phyloP scores from a whole-genome alignment of 768 basidiomycete genomes.

The Boletus rufocinnamomeus region DNA sequence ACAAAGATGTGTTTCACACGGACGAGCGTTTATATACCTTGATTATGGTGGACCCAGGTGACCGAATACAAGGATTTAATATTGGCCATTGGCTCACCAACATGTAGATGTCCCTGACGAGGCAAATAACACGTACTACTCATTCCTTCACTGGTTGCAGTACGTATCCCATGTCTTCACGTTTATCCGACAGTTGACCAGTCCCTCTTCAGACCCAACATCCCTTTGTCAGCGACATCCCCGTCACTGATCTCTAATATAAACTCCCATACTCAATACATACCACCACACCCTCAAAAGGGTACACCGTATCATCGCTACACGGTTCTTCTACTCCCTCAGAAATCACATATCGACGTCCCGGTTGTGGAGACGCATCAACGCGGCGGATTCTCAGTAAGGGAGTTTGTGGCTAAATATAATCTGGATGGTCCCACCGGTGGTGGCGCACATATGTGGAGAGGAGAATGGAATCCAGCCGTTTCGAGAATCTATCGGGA shows the following conservation, averaged over 20 bases:
- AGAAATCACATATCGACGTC: constrained; percentile 50
- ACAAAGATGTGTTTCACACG: constrained; percentile 77
- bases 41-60: constrained; percentile 86
- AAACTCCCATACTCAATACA: constrained; percentile 68
- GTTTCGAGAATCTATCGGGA: constrained; percentile 68
- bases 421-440: constrained; percentile 54
- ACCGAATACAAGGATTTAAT: constrained; percentile 30
- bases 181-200: not conserved
- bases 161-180: constrained; percentile 37
- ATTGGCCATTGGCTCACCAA: constrained; percentile 10
- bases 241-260: constrained; percentile 41
- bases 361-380: constrained; percentile 47
- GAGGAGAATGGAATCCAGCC: constrained; percentile 69
- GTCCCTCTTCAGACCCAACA: constrained; percentile 62
- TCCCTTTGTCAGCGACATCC: constrained; percentile 68
- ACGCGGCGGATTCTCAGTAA: constrained; percentile 65
- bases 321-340: constrained; percentile 71
- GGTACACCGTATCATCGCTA: constrained; percentile 94
- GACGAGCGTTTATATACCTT: constrained; percentile 85
- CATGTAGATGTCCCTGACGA: constrained; percentile 81
- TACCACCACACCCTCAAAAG: constrained; percentile 90
- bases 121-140: constrained; percentile 59
- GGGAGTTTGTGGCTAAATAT: constrained; percentile 60
- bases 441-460: constrained; percentile 83
- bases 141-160: constrained; percentile 87